phyloP scores from a whole-genome alignment of 139 green algal species.

The Mychonastes homosphaera region DNA sequence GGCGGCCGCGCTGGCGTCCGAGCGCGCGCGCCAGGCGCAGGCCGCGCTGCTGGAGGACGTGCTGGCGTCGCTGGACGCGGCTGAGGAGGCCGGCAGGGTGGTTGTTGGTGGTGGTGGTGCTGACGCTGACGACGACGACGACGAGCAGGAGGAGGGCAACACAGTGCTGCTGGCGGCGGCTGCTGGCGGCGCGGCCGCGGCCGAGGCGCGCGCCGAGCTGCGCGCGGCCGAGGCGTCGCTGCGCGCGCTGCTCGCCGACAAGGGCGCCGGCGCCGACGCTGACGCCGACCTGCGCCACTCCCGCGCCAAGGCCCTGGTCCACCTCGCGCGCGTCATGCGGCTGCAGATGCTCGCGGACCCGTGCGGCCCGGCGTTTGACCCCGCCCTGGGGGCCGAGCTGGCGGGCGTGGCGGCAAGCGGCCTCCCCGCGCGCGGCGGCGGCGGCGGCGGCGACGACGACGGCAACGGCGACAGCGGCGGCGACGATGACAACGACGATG shows the following conservation, averaged over 20 bases:
- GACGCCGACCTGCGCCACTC: background rate
- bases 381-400: slow-evolving; percentile 36
- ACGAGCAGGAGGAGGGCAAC: slow-evolving; percentile 7
- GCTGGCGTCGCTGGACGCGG: slow-evolving; percentile 4
- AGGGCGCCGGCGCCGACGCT: background rate
- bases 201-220: background rate
- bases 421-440: background rate
- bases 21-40: slow-evolving; percentile 7
- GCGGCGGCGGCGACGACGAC: slow-evolving; percentile 8
- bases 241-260: slow-evolving; percentile 1
- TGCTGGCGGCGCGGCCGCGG: background rate
- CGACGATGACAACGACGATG: slow-evolving; percentile 3
- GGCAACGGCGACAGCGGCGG: slow-evolving; percentile 5
- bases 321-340: slow-evolving; percentile 46
- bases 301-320: slow-evolving; percentile 20
- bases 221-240: background rate
- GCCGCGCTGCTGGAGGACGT: slow-evolving; percentile 11
- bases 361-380: slow-evolving; percentile 27
- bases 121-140: slow-evolving; percentile 3
- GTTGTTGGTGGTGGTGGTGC: no score
- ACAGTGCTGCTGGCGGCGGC: slow-evolving; percentile 5
- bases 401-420: slow-evolving; percentile 7
- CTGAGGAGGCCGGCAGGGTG: background rate
- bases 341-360: slow-evolving; percentile 47
- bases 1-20: slow-evolving; percentile 32